Conservation (phyloP, 345 rosid genomes). For the Barbarea vulgaris region DNA sequence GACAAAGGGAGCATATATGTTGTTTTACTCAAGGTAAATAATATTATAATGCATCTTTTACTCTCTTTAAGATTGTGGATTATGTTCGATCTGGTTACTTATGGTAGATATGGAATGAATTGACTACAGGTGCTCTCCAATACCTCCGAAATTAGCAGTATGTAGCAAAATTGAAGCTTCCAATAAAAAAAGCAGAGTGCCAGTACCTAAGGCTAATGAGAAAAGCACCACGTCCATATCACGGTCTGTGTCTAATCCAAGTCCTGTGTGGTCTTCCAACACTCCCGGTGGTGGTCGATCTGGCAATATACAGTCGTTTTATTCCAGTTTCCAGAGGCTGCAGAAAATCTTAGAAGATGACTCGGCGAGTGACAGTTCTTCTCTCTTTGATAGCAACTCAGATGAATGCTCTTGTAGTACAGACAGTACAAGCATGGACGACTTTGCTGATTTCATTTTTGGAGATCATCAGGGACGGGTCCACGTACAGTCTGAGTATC, state of each 20-base stretch:
- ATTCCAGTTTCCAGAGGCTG: conserved; percentile 60
- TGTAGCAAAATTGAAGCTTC: conserved; percentile 37
- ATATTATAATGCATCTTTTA: conserved; percentile 4
- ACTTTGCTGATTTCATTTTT: conserved; percentile 66
- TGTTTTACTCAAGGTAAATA: conserved; percentile 82
- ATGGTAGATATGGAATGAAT: conserved; percentile 6
- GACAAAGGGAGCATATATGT: conserved; percentile 79
- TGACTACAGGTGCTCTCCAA: conserved; percentile 66
- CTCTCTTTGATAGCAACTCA: conserved; percentile 79
- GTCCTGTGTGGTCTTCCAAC: conserved; percentile 42
- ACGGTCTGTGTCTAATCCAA: conserved; percentile 38
- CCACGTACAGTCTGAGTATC: conserved; percentile 54
- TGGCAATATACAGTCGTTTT: conserved; percentile 62
- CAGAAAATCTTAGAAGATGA: conserved; percentile 75
- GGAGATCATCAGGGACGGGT: conserved; percentile 57
- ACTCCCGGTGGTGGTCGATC: conserved; percentile 40
- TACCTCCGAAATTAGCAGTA: conserved; percentile 60
- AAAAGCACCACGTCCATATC: conserved; percentile 38
- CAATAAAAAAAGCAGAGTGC: conserved; percentile 42
- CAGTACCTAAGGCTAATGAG: conserved; percentile 39
- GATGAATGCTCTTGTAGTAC: conserved; percentile 92
- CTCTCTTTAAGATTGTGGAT: not conserved
- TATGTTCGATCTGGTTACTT: conserved; percentile 18
- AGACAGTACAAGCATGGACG: conserved; percentile 77
- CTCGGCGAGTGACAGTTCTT: conserved; percentile 83